Conservation (phyloP, 768 basidiomycete species). For the Tricholoma sp. region DNA sequence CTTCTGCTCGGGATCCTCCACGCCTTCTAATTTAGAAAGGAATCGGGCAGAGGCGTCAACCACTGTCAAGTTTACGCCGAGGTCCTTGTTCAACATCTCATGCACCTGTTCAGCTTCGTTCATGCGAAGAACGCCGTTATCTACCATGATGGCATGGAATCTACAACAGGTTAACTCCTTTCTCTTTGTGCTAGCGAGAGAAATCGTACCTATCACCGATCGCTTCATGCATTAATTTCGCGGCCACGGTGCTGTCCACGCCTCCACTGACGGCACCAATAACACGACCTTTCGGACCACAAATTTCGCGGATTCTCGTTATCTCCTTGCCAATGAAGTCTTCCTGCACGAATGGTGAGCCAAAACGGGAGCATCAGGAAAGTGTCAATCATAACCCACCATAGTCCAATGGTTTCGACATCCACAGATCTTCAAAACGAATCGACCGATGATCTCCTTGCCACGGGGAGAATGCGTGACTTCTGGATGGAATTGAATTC, state of each 20-base stretch:
- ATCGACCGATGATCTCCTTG: conserved; percentile 82
- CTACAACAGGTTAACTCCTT: conserved; percentile 33
- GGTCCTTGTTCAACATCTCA: conserved; percentile 87
- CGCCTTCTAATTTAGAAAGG: conserved; percentile 77
- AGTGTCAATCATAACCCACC: conserved; percentile 38
- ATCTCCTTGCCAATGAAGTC: conserved; percentile 98
- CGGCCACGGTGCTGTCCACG: conserved; percentile 97
- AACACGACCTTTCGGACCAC: conserved; percentile 90
- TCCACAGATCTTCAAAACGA: conserved; percentile 79
- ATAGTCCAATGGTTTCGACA: conserved; percentile 90
- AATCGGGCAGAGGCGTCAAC: conserved; percentile 95
- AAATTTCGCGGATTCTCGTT: conserved; percentile 86
- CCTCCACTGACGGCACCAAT: conserved; percentile 98
- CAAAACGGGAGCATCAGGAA: conserved; percentile 5
- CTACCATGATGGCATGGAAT: conserved; percentile 99
- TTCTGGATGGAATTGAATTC: conserved; percentile 98
- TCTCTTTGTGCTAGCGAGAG: not conserved
- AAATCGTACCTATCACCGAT: conserved; percentile 83
- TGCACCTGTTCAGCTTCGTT: conserved; percentile 90
- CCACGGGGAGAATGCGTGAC: conserved; percentile 92
- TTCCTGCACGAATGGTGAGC: conserved; percentile 47
- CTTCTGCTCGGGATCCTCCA: conserved; percentile 96
- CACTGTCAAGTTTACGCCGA: conserved; percentile 95
- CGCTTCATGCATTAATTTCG: conserved; percentile 99
- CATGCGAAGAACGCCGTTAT: conserved; percentile 92